Conservation (phyloP, 2,329 filamentous ascomycete genomes). For the Trichoderma cornu-damae region DNA sequence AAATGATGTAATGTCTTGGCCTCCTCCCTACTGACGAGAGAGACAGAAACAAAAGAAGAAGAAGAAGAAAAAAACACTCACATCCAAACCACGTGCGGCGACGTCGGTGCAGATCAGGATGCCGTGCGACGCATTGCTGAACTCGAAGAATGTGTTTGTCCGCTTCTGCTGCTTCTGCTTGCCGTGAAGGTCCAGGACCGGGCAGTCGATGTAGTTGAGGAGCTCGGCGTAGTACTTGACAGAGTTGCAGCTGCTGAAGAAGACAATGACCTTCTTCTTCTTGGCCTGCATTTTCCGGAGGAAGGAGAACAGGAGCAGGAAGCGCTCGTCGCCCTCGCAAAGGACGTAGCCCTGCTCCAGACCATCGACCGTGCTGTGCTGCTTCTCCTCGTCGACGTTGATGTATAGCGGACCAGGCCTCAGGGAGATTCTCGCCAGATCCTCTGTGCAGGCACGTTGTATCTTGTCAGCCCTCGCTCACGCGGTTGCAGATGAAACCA, state of each 20-base stretch:
- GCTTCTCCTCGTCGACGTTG: constrained; percentile 87
- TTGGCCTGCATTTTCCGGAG: constrained; percentile 70
- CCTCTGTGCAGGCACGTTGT: constrained; percentile 55
- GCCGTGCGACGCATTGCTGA: constrained; percentile 69
- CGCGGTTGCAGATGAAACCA: not conserved
- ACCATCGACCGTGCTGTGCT: constrained; percentile 87
- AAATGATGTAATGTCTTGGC: not conserved
- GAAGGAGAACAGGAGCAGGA: constrained; percentile 90
- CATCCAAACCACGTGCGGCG: constrained; percentile 86
- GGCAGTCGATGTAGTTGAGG: constrained; percentile 94
- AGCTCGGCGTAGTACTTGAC: constrained; percentile 96
- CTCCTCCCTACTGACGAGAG: not conserved
- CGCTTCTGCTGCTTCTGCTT: constrained; percentile 99
- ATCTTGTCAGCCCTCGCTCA: not conserved
- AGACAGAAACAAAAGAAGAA: too few relatives aligned
- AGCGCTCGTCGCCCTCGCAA: constrained; percentile 89
- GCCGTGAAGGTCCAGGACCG: constrained; percentile 79
- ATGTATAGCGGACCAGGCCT: constrained; percentile 89
- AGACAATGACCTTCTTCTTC: constrained; percentile 97
- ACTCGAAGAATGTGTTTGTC: constrained; percentile 99
- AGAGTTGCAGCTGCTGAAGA: constrained; percentile 86
- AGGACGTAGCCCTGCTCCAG: constrained; percentile 94
- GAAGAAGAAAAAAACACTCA: constrained; percentile 42
- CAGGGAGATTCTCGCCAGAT: constrained; percentile 89
- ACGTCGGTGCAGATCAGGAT: constrained; percentile 96